Conservation (phyloP, 176 grass and related monocot genomes). For the Poa pratensis region DNA sequence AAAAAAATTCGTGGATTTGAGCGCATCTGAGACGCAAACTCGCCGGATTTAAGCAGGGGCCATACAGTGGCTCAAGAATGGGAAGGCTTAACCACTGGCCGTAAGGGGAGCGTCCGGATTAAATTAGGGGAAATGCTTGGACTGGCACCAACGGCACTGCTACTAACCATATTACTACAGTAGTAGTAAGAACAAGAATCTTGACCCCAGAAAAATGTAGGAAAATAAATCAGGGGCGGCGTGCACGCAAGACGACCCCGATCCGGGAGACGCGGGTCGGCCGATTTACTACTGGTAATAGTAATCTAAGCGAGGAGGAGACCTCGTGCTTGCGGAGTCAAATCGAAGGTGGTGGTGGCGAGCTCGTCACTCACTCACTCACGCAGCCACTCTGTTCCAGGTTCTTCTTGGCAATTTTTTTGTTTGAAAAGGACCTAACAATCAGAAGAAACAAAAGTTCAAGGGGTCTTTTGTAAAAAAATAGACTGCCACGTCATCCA, state of each 20-base stretch:
- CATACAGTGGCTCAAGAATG: not conserved
- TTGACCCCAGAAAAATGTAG: not conserved
- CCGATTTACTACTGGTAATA: not conserved
- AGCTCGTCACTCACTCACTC: too few species aligned
- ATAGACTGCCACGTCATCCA: too few species aligned
- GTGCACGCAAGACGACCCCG: constrained; percentile 17
- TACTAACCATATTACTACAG: too few species aligned
- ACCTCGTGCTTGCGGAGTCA: too few species aligned
- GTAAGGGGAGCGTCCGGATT: not conserved
- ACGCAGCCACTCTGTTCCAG: too few species aligned
- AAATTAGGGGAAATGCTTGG: constrained; percentile 24
- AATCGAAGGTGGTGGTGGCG: too few species aligned
- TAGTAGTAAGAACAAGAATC: not conserved
- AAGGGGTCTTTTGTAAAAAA: too few species aligned
- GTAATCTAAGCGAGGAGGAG: not conserved
- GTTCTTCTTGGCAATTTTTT: too few species aligned
- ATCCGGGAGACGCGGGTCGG: constrained; percentile 5
- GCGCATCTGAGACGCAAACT: not conserved
- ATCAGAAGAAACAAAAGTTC: too few species aligned
- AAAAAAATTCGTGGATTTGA: too few species aligned
- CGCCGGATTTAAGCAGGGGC: not conserved
- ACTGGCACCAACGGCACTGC: not conserved
- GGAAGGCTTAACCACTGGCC: constrained; percentile 32
- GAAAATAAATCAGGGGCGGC: not conserved
- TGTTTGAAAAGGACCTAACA: too few species aligned